Base-by-base conservation (phyloP, 1,139 yeast genomes). In the Protomyces lactucae-debilis region DNA sequence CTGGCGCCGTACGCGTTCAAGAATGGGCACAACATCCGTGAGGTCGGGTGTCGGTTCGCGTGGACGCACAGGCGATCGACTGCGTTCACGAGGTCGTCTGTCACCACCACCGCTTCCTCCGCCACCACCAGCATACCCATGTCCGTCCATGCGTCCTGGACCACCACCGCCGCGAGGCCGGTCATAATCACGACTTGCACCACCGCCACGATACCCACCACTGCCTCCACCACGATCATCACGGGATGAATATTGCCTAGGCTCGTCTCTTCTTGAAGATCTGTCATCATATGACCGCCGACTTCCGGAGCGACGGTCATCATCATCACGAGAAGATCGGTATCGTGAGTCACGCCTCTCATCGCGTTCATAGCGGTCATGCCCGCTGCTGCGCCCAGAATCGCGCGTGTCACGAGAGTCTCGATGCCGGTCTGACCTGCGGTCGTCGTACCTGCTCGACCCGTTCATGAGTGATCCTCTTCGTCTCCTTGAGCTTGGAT, bases 1-100 rank as follows among this genome's bases (percentile, higher is more conserved):
- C 48, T 80, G 82, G 8, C 79, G 75, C 51, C 84, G 77, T 57
- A 71, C 70, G 14, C 83, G 71, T 60, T 79, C 74, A 64, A 81
- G 78, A 21, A 84, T 73, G 0, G 86, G 78, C 0, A 74, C 70
- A 0, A 78, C 80, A 36, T 71, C 68, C 1, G 72, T 70, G 25
- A 78, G 69, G 52, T 77, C 76, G n/a, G 65, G 65, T 2, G 63
- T 65, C 10, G 63, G 57, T 32, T 52, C 61, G 14, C 59, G 52
- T 9, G 61, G 52, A 16, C 67, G 35, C 2, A 52, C 63, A 9
- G 67, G 65, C 23, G 65, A 55, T 8, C 67, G 60, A 18, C 68
- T 66, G 12, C 67, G 53, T 40, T 67, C 59, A 12, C 65, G 55
- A 12, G 35, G 64, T 8, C 40, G 66, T 23, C 64, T 39, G 55